Evolutionary conservation across 495 filamentous ascomycete genomes (phyloP).

Genomic region (Patellaria atrata): DNA sequence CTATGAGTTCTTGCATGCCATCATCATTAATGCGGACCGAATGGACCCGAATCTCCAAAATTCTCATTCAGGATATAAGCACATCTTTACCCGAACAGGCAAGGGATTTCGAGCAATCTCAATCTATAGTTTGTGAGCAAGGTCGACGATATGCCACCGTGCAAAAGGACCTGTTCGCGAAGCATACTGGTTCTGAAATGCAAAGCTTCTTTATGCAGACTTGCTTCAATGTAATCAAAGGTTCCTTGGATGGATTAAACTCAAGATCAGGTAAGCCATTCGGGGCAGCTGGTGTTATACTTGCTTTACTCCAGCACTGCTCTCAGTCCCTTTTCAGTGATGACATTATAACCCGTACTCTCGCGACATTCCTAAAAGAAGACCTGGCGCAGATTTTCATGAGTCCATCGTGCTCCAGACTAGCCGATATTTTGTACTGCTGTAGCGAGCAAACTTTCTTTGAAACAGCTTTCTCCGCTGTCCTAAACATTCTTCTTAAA

Average conservation of each 20-base stretch:
- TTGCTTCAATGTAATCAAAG: constrained; percentile 31
- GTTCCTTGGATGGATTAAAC: constrained; percentile 36
- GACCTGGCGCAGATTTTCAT: constrained; percentile 38
- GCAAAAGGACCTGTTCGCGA: neutral
- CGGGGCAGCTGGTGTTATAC: constrained; percentile 53
- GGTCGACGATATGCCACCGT: constrained; percentile 6
- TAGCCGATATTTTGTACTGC: constrained; percentile 21
- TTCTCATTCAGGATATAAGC: constrained; percentile 46
- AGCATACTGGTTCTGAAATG: constrained; percentile 29
- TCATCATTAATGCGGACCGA: constrained; percentile 27
- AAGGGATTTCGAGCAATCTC: constrained; percentile 55
- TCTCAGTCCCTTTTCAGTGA: constrained; percentile 16
- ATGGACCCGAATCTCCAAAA: constrained; percentile 42
- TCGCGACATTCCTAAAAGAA: constrained; percentile 32
- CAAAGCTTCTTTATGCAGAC: constrained; percentile 31
- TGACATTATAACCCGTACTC: constrained; percentile 6
- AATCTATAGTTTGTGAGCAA: constrained; percentile 36
- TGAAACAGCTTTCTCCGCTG: constrained; percentile 17
- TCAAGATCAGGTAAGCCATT: constrained; percentile 69
- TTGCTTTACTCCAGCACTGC: constrained; percentile 30
- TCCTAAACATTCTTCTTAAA: constrained; percentile 19
- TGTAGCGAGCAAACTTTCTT: constrained; percentile 16
- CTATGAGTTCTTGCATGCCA: constrained; percentile 24
- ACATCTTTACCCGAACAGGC: constrained; percentile 65
- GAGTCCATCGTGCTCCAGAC: constrained; percentile 37